Conservation (phyloP, 2,329 filamentous ascomycete genomes). For the Chaetomiaceae sp. region DNA sequence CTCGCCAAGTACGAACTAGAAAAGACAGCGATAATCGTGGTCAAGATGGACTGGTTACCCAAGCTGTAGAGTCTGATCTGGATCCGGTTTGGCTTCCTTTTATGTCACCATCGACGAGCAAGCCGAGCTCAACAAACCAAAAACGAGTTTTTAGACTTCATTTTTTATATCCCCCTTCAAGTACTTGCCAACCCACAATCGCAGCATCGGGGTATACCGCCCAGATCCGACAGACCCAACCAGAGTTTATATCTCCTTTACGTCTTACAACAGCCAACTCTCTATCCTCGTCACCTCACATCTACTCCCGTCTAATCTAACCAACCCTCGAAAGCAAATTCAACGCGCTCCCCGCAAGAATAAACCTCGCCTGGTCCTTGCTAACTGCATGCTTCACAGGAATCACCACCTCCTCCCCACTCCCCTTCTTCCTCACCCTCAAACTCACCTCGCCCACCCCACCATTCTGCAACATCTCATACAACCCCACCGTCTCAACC, state of each 20-base stretch:
- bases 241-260: background rate
- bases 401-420: slow-evolving; percentile 61
- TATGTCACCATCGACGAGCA: too few species aligned
- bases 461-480: slow-evolving; percentile 72
- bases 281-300: too few species aligned
- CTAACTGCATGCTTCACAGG: slow-evolving; percentile 84
- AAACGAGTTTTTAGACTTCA: too few species aligned
- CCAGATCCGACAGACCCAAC: background rate
- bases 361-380: slow-evolving; percentile 85
- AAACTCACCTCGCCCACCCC: slow-evolving; percentile 75
- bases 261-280: too few species aligned
- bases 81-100: too few species aligned
- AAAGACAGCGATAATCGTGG: too few species aligned
- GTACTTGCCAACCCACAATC: background rate
- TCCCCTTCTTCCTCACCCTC: slow-evolving; percentile 55
- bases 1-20: too few species aligned
- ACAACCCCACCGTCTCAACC: slow-evolving; percentile 76
- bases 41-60: too few species aligned
- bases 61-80: too few species aligned
- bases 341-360: slow-evolving; percentile 87
- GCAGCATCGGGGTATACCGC: background rate
- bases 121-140: too few species aligned
- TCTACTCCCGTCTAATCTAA: background rate
- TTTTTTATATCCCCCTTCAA: background rate
- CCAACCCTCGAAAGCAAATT: slow-evolving; percentile 72